Conservation (phyloP, 1,284 basidiomycete species). For the Spongiforma sp. region DNA sequence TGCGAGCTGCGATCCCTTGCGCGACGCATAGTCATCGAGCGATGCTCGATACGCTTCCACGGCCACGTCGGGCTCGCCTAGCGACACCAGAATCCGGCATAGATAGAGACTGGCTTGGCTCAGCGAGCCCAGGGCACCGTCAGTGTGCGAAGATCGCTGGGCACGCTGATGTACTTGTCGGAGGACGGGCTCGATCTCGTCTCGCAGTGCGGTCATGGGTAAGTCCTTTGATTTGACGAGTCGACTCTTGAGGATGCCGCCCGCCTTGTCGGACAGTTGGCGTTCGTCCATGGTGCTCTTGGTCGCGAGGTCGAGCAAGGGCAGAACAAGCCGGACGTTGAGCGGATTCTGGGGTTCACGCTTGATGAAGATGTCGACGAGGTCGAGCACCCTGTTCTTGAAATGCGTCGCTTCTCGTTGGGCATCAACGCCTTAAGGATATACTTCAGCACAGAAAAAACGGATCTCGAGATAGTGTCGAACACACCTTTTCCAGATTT, state of each 20-base stretch:
- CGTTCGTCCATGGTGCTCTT: slow-evolving; percentile 75
- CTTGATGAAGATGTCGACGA: slow-evolving; percentile 85
- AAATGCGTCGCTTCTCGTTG: slow-evolving; percentile 91
- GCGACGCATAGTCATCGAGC: slow-evolving; percentile 77
- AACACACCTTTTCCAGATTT: slow-evolving; percentile 66
- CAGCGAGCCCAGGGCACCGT: slow-evolving; percentile 69
- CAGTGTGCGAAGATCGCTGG: slow-evolving; percentile 66
- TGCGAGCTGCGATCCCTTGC: slow-evolving; percentile 83
- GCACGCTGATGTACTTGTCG: slow-evolving; percentile 78
- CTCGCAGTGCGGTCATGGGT: slow-evolving; percentile 42
- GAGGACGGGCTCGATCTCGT: slow-evolving; percentile 55
- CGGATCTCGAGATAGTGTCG: not conserved
- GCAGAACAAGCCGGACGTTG: slow-evolving; percentile 71
- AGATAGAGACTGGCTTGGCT: slow-evolving; percentile 79
- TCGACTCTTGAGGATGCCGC: slow-evolving; percentile 76
- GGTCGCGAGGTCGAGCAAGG: slow-evolving; percentile 78
- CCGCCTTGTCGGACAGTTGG: slow-evolving; percentile 87
- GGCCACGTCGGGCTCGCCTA: slow-evolving; percentile 49
- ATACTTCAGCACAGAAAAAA: not conserved
- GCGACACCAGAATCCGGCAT: slow-evolving; percentile 59
- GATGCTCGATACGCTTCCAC: slow-evolving; percentile 70
- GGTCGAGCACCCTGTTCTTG: slow-evolving; percentile 93
- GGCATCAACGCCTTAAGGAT: slow-evolving; percentile 53
- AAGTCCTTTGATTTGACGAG: slow-evolving; percentile 79
- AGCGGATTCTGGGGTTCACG: slow-evolving; percentile 75